These are phyloP conservation scores for Didymella lethalis DNA, from an alignment of 2,329 filamentous ascomycete genomes.

Conservation along the genomic window DNA sequence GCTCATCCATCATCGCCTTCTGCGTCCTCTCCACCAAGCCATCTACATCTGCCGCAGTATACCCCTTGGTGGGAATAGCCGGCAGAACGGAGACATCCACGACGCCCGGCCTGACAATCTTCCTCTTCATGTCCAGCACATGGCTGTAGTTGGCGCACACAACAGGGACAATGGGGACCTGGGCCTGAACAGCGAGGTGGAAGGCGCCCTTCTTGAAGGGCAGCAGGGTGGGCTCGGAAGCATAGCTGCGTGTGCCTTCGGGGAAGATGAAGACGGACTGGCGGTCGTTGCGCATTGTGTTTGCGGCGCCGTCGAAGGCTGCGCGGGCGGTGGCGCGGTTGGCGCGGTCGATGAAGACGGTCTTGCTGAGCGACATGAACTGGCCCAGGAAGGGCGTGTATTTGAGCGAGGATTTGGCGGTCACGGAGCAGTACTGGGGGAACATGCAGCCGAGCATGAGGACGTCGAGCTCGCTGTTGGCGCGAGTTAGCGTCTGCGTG, in stretches of 20 bases:
- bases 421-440: conserved; percentile 89
- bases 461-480: conserved; percentile 79
- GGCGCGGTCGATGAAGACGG: conserved; percentile 93
- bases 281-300: conserved; percentile 73
- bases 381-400: conserved; percentile 85
- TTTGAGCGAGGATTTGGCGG: conserved; percentile 85
- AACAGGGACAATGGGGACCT: conserved; percentile 89
- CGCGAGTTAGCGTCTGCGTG: not conserved
- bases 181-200: conserved; percentile 91
- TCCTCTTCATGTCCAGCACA: conserved; percentile 56
- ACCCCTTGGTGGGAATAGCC: conserved; percentile 47
- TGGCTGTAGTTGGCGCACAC: conserved; percentile 61
- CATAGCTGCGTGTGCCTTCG: conserved; percentile 92
- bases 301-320: conserved; percentile 83
- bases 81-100: conserved; percentile 63
- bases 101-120: conserved; percentile 52
- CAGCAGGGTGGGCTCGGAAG: conserved; percentile 78
- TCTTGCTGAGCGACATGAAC: conserved; percentile 87
- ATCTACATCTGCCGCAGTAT: conserved; percentile 47
- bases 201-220: conserved; percentile 99
- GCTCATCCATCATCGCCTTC: conserved; percentile 49
- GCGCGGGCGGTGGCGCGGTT: conserved; percentile 83
- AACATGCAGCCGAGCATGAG: conserved; percentile 89
- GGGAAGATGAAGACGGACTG: conserved; percentile 85
- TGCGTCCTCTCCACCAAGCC: conserved; percentile 41